Evolutionary conservation across 2,329 filamentous ascomycete species (phyloP), one percentile per base, ranked within the genome.

Genomic region (Diaporthe sp.): DNA sequence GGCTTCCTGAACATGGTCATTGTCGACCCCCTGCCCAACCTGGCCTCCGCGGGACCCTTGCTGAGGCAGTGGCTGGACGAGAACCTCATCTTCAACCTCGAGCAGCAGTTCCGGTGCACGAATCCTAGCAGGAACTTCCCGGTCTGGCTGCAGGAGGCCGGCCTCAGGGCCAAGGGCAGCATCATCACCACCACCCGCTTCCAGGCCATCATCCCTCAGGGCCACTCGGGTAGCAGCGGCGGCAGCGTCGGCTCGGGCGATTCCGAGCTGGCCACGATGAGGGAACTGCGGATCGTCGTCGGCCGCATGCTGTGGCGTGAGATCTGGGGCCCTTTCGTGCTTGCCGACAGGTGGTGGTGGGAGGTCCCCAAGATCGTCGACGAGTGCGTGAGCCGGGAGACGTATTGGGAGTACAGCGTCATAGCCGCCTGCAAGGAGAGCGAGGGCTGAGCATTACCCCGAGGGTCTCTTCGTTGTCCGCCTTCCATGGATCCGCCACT

Each of bases 41-140:
- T 87, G 4, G 82, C 85, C 2, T 91, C 88, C 0, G 83, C 90
- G 32, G 92, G 92, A 0, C 90, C 89, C 0, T 82, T 83, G 1
- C 82, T 94, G 79, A 85, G 88, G 47, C 80, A 84, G 1, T 94
- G 92, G 92, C 83, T 94, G 3, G 89, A 92, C 56, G 85, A 89
- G 4, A 85, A 92, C 69, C 83, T 94, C 0, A 80, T 92, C 2
- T 80, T 88, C 9, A 92, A 91, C 73, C 81, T 94, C 0, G 89
- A 92, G 78, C 85, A 85, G 30, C 83, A 87, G 22, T 92, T 90
- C 72, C 87, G 89, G 12, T 93, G 91, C 77, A 87, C 86, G 7
- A 90, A 88, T 70, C 92, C 92, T 0, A 89, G 86, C 50, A 86
- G 86, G 13, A 81, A 90, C 2, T 88, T 94, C 55, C 89, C 91